phyloP scores from a whole-genome alignment of 768 basidiomycete species.

The Pleurotus salmoneostramineus region DNA sequence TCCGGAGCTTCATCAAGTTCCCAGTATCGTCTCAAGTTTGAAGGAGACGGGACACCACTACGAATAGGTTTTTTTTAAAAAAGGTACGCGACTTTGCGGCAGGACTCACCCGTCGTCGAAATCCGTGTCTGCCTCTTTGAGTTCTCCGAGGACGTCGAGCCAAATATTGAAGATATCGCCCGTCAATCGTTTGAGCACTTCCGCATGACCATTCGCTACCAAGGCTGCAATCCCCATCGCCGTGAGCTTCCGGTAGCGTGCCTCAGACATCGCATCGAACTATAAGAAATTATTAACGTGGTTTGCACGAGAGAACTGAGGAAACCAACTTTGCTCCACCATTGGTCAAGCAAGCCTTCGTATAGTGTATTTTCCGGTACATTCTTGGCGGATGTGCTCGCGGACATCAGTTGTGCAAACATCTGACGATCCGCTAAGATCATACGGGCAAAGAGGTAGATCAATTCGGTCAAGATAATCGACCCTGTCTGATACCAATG shows the following conservation, averaged over 20 bases:
- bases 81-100: constrained; percentile 6
- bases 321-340: constrained; percentile 69
- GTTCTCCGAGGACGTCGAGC: constrained; percentile 85
- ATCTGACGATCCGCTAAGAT: constrained; percentile 59
- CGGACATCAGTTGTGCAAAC: constrained; percentile 69
- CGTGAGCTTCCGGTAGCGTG: constrained; percentile 75
- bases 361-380: constrained; percentile 53
- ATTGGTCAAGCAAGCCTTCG: constrained; percentile 70
- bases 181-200: constrained; percentile 68
- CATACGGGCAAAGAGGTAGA: constrained; percentile 74
- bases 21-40: constrained; percentile 62
- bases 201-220: constrained; percentile 68
- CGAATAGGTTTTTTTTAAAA: neutral
- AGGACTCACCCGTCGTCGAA: constrained; percentile 33
- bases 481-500: constrained; percentile 30
- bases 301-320: neutral
- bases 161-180: constrained; percentile 83
- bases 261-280: constrained; percentile 92
- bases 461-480: constrained; percentile 58
- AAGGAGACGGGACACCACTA: constrained; percentile 18
- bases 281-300: constrained; percentile 21
- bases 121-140: constrained; percentile 58
- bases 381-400: constrained; percentile 45
- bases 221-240: constrained; percentile 81
- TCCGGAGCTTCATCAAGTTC: constrained; percentile 57